phyloP scores from a whole-genome alignment of 495 filamentous ascomycete genomes.

The Aspergillus bertholletiae region DNA sequence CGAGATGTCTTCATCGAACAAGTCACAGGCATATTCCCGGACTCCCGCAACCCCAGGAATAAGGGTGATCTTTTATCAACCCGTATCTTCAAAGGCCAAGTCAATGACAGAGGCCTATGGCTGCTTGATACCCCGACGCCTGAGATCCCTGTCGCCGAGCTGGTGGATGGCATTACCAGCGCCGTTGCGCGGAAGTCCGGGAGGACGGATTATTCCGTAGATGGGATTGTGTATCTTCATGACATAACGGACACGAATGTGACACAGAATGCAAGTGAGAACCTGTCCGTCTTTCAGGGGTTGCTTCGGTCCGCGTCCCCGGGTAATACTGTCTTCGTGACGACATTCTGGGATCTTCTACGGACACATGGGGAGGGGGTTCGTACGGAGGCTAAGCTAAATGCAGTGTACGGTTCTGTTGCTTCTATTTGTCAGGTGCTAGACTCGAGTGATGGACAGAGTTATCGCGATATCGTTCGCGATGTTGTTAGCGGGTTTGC shows the following conservation, averaged over 20 bases:
- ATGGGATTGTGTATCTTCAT: neutral
- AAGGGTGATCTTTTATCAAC: neutral
- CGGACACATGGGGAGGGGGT: neutral
- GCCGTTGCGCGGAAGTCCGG: neutral
- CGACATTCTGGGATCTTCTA: neutral
- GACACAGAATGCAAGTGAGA: neutral
- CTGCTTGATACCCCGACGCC: neutral
- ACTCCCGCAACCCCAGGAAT: neutral
- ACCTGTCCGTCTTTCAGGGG: neutral
- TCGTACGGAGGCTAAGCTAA: neutral
- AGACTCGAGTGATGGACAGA: neutral
- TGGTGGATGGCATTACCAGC: neutral
- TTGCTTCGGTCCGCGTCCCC: neutral
- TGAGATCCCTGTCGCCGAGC: neutral
- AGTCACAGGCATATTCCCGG: neutral
- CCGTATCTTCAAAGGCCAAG: neutral
- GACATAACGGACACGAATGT: neutral
- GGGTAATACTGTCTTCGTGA: neutral
- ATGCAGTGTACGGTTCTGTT: neutral
- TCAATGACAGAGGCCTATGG: neutral
- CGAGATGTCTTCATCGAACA: neutral
- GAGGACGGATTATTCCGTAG: neutral
- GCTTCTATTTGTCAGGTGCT: neutral
- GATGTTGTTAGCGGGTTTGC: neutral
- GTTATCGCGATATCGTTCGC: neutral